These are phyloP conservation scores for Kodamaea lidongshanica DNA, from an alignment of 805 yeast species.

Conservation along the genomic window DNA sequence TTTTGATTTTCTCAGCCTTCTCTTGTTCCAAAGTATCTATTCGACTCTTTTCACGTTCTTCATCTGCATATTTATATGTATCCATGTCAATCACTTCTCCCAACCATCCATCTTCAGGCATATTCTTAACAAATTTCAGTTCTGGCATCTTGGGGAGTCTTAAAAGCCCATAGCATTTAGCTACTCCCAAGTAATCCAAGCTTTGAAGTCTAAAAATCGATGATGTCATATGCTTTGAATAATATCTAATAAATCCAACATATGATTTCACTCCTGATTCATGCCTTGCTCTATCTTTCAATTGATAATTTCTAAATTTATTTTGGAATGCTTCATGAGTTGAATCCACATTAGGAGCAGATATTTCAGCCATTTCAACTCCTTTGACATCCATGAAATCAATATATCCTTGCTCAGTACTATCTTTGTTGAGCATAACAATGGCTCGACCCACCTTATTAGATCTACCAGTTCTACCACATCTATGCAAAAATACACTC, in stretches of 20 bases:
- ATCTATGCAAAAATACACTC: conserved; percentile 83
- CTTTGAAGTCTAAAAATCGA: conserved; percentile 76
- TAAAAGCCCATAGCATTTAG: conserved; percentile 70
- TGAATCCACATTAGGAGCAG: conserved; percentile 15
- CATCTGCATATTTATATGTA: conserved; percentile 56
- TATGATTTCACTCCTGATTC: conserved; percentile 76
- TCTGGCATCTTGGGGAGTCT: conserved; percentile 96
- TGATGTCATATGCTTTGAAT: conserved; percentile 79
- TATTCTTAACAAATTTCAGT: conserved; percentile 43
- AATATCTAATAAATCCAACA: conserved; percentile 77
- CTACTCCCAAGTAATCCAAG: conserved; percentile 67
- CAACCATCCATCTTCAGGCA: conserved; percentile 75
- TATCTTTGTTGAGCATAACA: conserved; percentile 61
- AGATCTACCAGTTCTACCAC: conserved; percentile 95
- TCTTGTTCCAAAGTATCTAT: conserved; percentile 49
- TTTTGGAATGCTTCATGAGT: conserved; percentile 21
- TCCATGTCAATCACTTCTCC: conserved; percentile 62
- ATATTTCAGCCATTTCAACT: conserved; percentile 44
- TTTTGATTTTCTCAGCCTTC: conserved; percentile 29
- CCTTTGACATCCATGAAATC: conserved; percentile 70
- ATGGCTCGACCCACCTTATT: conserved; percentile 76
- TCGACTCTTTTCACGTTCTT: conserved; percentile 57
- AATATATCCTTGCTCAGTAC: conserved; percentile 74
- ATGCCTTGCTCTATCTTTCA: conserved; percentile 71
- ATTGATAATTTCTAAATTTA: conserved; percentile 45